Evolutionary conservation across 164 flowering plant species (phyloP).

Genomic region (Kingdonia uniflora): DNA sequence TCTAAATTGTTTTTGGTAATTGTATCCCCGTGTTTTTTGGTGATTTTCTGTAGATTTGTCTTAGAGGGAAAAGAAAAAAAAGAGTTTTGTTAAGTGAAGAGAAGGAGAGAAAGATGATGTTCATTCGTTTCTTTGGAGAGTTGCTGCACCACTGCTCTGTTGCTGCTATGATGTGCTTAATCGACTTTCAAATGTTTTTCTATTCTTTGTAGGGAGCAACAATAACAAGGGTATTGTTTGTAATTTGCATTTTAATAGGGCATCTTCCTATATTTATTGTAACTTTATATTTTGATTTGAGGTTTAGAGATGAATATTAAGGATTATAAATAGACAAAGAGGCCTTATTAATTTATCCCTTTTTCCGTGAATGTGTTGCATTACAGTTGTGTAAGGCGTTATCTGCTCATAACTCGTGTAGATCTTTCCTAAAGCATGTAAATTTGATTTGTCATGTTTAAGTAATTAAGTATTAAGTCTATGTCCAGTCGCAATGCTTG

Average conservation of each 20-base stretch:
- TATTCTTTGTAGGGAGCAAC: conserved; percentile 22
- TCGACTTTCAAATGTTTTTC: conserved; percentile 21
- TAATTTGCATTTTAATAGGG: not conserved
- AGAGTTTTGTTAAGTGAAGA: conserved; percentile 22
- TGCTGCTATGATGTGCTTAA: conserved; percentile 25
- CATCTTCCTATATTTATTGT: too few species aligned
- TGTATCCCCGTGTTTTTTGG: conserved; percentile 11
- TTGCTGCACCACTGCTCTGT: conserved; percentile 11
- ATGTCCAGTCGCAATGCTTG: too few species aligned
- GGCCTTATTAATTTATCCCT: too few species aligned
- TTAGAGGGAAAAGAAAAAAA: conserved; percentile 19
- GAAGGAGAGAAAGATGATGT: conserved; percentile 3
- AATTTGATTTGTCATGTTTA: too few species aligned
- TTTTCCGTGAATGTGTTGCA: too few species aligned
- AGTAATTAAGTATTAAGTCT: too few species aligned
- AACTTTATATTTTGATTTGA: too few species aligned
- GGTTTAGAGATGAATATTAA: too few species aligned
- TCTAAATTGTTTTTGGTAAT: conserved; percentile 7
- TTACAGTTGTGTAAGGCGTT: too few species aligned
- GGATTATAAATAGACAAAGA: too few species aligned
- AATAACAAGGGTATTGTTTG: conserved; percentile 17
- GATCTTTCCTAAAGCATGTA: too few species aligned
- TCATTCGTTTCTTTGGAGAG: conserved; percentile 51
- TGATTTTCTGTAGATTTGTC: conserved; percentile 36
- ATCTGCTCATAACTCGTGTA: too few species aligned